Percentiles rank a stretch among this genome's conserved stretches.
These are phyloP conservation scores for Metschnikowia amazonensis DNA, from an alignment of 805 yeast species.

Conservation along the genomic window DNA sequence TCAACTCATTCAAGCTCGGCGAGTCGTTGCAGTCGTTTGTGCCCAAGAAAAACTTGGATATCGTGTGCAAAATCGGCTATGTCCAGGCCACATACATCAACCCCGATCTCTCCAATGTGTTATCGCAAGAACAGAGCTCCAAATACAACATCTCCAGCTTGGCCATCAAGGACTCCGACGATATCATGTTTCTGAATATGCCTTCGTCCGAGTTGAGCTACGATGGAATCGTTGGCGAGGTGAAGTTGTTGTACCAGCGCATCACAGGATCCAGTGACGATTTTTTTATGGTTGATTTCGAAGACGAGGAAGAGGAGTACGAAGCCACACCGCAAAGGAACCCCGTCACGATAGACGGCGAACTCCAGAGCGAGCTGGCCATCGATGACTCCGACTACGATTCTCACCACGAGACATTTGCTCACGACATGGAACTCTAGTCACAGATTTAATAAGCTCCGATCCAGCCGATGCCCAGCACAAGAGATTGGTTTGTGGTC, in stretches of 20 bases:
- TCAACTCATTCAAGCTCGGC: conserved; percentile 81
- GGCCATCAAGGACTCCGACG: conserved; percentile 18
- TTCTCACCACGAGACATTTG: conserved; percentile 40
- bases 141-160: conserved; percentile 23
- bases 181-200: conserved; percentile 47
- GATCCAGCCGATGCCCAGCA: too few relatives aligned
- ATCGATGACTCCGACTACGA: conserved; percentile 23
- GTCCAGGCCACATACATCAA: conserved; percentile 35
- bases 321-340: neutral
- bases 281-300: conserved; percentile 93
- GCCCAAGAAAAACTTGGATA: conserved; percentile 62
- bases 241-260: conserved; percentile 64
- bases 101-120: conserved; percentile 38
- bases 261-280: conserved; percentile 94
- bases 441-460: too few relatives aligned
- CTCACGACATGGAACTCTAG: conserved; percentile 41
- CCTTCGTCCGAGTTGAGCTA: conserved; percentile 86
- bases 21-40: conserved; percentile 80
- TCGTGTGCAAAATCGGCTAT: conserved; percentile 40
- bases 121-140: conserved; percentile 24
- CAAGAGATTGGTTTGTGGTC: too few relatives aligned
- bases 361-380: conserved; percentile 17
- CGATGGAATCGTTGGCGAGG: conserved; percentile 85
- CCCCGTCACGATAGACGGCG: conserved; percentile 7
- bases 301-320: conserved; percentile 75